These are phyloP conservation scores for Ophiostoma himal-ulmi DNA, from an alignment of 2,329 filamentous ascomycete genomes.

Conservation along the genomic window DNA sequence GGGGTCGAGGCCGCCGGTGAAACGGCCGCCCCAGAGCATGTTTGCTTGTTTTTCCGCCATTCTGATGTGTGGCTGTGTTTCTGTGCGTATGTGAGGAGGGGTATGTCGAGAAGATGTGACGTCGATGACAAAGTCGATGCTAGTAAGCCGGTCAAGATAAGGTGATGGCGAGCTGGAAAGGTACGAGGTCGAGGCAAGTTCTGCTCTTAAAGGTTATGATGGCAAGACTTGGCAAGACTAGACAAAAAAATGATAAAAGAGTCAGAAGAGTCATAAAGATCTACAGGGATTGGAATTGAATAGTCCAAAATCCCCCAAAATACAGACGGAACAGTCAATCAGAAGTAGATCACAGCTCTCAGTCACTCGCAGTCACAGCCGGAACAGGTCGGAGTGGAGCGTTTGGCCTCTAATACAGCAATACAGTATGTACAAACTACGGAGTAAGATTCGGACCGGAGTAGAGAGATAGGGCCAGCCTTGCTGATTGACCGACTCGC, in stretches of 20 bases:
- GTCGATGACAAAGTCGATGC: neutral
- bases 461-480: constrained; percentile 6
- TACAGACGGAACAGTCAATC: neutral
- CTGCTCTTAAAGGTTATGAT: neutral
- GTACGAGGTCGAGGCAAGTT: neutral
- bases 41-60: constrained; percentile 36
- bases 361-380: constrained; percentile 3
- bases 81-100: neutral
- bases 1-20: constrained; percentile 69
- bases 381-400: constrained; percentile 3
- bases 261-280: neutral
- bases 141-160: neutral
- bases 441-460: constrained; percentile 5
- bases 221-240: neutral
- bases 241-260: neutral
- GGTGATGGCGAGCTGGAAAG: neutral
- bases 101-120: neutral
- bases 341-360: neutral
- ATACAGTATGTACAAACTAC: neutral
- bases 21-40: constrained; percentile 44
- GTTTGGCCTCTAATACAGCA: neutral
- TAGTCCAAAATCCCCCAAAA: neutral
- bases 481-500: constrained; percentile 6
- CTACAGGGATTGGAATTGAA: neutral
- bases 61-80: neutral